Evolutionary conservation across 371 early-diverging fungal species (phyloP), one percentile per base, ranked within the genome.

Genomic region (Rhizopus sp.): DNA sequence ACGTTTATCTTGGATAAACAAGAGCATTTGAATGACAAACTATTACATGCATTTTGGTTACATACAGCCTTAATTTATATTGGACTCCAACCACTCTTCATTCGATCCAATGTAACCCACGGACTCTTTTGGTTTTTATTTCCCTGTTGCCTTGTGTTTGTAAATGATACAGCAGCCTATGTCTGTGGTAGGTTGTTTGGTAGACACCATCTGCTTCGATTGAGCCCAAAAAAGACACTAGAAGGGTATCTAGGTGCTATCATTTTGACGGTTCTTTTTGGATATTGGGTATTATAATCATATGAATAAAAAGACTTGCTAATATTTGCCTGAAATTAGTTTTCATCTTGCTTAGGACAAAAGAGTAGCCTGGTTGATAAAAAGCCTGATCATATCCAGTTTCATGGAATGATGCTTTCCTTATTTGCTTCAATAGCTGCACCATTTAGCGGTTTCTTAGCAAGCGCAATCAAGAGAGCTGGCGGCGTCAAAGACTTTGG

Each of bases 181-280:
- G n/a, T 55, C 17, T 70, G 53, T 34, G 74, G 74, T 0, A 50
- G 34, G 15, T 32, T 7, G 5, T 49, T 60, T 32, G 70, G 70
- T 5, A 51, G 39, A 17, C 47, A 30, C 7, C 49, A 32, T n/a
- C 33, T 73, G 13, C 41, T 57, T 9, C 17, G 30, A 10, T 32
- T 67, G 2, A 65, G 70, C 29, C 74, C 74, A 1, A 67, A 55
- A 33, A 73, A 73, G 55, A 73, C 74, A 0, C 4, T 62, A 0
- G 74, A 73, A 57, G 74, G 74, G 5, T 73, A 63, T 42, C 33
- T 65, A 15, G 68, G 65, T 13, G 74, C 66, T n/a, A 23, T 50
- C 8, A 7, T 63, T 4, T 5, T 58, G 4, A 73, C 74, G 3
- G 40, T 68, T 7, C 30, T 57, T 8, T 53, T 63, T 40, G 64